Evolutionary conservation across 2,329 filamentous ascomycete species (phyloP), one percentile per base, ranked within the genome.

Genomic region (Fonsecaea nubica): DNA sequence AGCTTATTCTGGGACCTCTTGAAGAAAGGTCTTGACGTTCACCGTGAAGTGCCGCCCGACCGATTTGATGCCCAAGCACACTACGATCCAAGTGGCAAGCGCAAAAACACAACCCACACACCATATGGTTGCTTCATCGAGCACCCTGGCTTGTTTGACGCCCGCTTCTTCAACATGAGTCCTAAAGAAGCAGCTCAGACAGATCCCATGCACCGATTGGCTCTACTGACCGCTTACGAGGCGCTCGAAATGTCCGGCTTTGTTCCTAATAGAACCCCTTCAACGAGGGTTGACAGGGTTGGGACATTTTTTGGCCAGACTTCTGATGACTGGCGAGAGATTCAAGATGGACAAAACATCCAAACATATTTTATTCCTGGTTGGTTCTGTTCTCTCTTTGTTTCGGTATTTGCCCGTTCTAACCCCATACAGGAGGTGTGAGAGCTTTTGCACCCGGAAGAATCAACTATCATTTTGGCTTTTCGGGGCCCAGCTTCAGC

Each of bases 221-320:
- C 89, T 1, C 78, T 93, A n/a, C 84, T 87, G 4, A 92, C 90
- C 1, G 89, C 89, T 0, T 93, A 92, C 72, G 90, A 93, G 75
- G 90, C 90, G 0, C 79, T 92, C 25, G 90, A 92, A 75, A 90
- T 89, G 86, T 86, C 88, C 32, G 90, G 89, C 0, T 90, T 89
- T 74, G 86, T 90, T 13, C 86, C 87, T 1, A 89, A 90, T 78
- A 81, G 87, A 42, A 89, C 87, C 0, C 82, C 86, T 0, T 88
- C 86, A 0, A 88, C 86, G 2, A 83, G 84, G 72, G 75, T 82
- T 4, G 76, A 85, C 73, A 79, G 84, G 1, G 85, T 90, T 40
- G 89, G 87, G 21, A 88, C 86, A 1, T 90, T 89, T 74, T 89
- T 89, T 71, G 88, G 88, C 40, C 58, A 65, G 25, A 71, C 74